Conservation (phyloP, 2,329 filamentous ascomycete species). For the Epichloe typhina region DNA sequence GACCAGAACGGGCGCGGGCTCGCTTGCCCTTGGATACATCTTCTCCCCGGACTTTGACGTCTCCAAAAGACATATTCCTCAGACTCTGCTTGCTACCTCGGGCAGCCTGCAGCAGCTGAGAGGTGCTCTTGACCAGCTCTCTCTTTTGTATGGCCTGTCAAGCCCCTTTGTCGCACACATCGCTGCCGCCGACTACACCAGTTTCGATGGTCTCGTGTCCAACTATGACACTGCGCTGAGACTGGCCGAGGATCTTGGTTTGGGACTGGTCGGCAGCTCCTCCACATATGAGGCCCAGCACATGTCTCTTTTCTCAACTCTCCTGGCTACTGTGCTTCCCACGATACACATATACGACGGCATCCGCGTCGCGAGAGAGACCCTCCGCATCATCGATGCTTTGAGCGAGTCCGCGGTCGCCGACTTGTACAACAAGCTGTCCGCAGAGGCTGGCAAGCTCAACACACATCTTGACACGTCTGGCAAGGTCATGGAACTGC, state of each 20-base stretch:
- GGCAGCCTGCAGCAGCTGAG: constrained; percentile 71
- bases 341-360: constrained; percentile 83
- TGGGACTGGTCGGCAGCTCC: constrained; percentile 72
- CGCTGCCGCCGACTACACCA: constrained; percentile 75
- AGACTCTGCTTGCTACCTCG: constrained; percentile 79
- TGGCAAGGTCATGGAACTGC: constrained; percentile 55
- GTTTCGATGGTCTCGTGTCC: constrained; percentile 58
- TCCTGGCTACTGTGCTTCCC: constrained; percentile 66
- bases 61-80: constrained; percentile 82
- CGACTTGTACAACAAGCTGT: constrained; percentile 53
- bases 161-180: constrained; percentile 90
- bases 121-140: constrained; percentile 77
- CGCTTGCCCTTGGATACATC: constrained; percentile 88
- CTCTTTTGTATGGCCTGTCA: constrained; percentile 78
- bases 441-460: constrained; percentile 45
- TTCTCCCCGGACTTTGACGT: constrained; percentile 96
- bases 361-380: constrained; percentile 70
- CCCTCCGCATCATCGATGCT: constrained; percentile 69
- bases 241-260: constrained; percentile 76
- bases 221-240: constrained; percentile 76
- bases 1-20: constrained; percentile 77
- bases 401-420: constrained; percentile 58
- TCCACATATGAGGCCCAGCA: constrained; percentile 90
- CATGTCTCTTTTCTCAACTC: constrained; percentile 79
- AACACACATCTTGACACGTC: constrained; percentile 61